Percentiles rank a stretch among this genome's conserved stretches.
Evolutionary conservation across 805 yeast species (phyloP).

Genomic region (Metschnikowia gruessii): DNA sequence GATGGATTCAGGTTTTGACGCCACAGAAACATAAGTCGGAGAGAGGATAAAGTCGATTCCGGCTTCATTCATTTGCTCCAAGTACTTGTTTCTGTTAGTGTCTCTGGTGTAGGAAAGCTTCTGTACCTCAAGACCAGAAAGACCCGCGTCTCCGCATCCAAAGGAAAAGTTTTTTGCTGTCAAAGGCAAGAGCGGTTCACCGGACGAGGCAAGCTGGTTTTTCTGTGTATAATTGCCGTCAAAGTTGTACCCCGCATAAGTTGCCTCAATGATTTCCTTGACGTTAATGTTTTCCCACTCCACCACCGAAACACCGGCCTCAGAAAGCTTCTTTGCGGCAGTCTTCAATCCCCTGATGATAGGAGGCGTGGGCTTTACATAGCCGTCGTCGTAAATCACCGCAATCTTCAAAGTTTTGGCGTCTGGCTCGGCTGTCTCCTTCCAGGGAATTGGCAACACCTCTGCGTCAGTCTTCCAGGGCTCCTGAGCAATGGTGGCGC

Average conservation of each 20-base stretch:
- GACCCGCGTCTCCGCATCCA: slow-evolving; percentile 20
- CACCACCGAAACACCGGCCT: slow-evolving; percentile 18
- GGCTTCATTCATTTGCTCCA: slow-evolving; percentile 13
- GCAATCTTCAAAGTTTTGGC: slow-evolving; percentile 16
- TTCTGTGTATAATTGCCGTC: slow-evolving; percentile 19
- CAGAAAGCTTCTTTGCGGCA: slow-evolving; percentile 12
- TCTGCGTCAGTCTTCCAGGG: slow-evolving; percentile 19
- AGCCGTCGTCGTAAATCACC: slow-evolving; percentile 19
- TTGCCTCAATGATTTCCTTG: slow-evolving; percentile 14
- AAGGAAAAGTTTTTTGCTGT: slow-evolving; percentile 14
- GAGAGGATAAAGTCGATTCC: slow-evolving; percentile 18
- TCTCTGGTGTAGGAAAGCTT: slow-evolving; percentile 14
- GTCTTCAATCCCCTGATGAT: slow-evolving; percentile 16
- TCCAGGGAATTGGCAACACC: slow-evolving; percentile 20
- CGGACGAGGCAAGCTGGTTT: slow-evolving; percentile 11
- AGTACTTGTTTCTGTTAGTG: slow-evolving; percentile 14
- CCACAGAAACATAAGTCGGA: slow-evolving; percentile 21
- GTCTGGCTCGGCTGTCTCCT: slow-evolving; percentile 10
- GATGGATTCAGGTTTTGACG: slow-evolving; percentile 18
- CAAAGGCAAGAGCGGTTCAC: slow-evolving; percentile 17
- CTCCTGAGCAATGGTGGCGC: slow-evolving; percentile 13
- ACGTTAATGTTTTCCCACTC: slow-evolving; percentile 18
- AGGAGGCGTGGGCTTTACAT: slow-evolving; percentile 22
- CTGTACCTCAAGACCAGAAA: slow-evolving; percentile 18
- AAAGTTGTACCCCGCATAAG: slow-evolving; percentile 18